phyloP scores from a whole-genome alignment of 768 basidiomycete genomes.

The Kwoniella pini region DNA sequence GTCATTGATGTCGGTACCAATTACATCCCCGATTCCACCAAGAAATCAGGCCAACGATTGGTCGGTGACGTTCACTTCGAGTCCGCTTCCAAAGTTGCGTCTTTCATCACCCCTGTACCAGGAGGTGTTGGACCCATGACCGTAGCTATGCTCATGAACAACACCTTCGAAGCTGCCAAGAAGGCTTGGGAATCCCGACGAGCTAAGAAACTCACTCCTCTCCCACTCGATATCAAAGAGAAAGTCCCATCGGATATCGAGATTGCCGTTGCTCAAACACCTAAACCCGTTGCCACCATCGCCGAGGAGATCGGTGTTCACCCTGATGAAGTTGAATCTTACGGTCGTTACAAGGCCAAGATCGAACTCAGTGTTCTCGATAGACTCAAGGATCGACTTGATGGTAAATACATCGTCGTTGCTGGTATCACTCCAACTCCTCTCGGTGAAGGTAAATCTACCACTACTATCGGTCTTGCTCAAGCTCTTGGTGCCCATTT shows the following conservation, averaged over 20 bases:
- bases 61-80: conserved; percentile 93
- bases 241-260: conserved; percentile 96
- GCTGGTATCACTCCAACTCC: conserved; percentile 97
- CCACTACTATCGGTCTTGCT: conserved; percentile 93
- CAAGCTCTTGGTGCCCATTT: conserved; percentile 95
- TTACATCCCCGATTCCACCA: conserved; percentile 83
- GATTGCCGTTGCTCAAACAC: conserved; percentile 90
- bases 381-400: conserved; percentile 75
- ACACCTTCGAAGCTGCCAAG: conserved; percentile 81
- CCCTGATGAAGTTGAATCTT: conserved; percentile 84
- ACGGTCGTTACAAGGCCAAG: conserved; percentile 96
- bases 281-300: conserved; percentile 81
- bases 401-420: conserved; percentile 95
- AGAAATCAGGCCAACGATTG: conserved; percentile 91
- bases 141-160: conserved; percentile 95
- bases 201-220: conserved; percentile 70
- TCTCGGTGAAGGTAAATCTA: conserved; percentile 96
- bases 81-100: conserved; percentile 74
- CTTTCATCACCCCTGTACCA: conserved; percentile 93
- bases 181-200: conserved; percentile 73
- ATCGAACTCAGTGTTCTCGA: conserved; percentile 86
- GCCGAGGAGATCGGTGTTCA: conserved; percentile 85
- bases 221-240: conserved; percentile 73
- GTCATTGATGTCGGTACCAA: conserved; percentile 99
- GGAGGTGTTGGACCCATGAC: conserved; percentile 99